Evolutionary conservation across 148 eudicot genomes (phyloP), one percentile per base, ranked within the genome.

Genomic region (Rhododendron simsii): DNA sequence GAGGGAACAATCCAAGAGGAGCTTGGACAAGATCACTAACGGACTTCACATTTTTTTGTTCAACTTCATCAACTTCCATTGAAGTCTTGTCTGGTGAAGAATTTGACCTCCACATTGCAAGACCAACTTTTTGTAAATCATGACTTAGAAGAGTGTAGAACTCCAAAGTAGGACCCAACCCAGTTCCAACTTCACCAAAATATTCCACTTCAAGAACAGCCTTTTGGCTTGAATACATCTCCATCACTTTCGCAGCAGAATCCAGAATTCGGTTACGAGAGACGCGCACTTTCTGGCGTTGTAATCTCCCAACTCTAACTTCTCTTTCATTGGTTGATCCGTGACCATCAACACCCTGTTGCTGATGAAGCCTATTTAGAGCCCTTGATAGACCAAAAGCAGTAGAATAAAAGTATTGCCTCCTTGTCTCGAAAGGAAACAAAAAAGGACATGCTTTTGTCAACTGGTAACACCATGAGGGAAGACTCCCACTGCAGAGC

Each of bases 221-320:
- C 88, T 98, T 98, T 88, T 98, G 99, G 82, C 98, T 95, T n/a
- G 98, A 94, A 90, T 94, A 98, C 98, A 98, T 98, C 89, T 98
- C 99, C 99, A 98, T 98, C 76, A 98, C 99, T 89, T 98, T 98
- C 16, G 94, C 95, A 89, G 99, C 99, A 80, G 99, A 98, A 91
- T 98, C 99, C 85, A 98, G 88, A 85, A 98, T 98, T 47, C 99
- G 92, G 89, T 89, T 98, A 77, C 99, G 92, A 7, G 99, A 98
- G 13, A 98, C 98, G 67, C 99, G 98, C 80, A 98, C 99, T 88
- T 98, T 98, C 87, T 98, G 99, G 57, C 99, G 94, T 85, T 98
- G 98, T 76, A 98, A 88, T 87, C 99, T 93, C 84, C 99, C 98
- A 81, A 97, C 92, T 89, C 99, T 91, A 23, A 94, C 92, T 87